Base-by-base conservation (phyloP, 176 grass and related monocot species). In the Raddia guianensis region DNA sequence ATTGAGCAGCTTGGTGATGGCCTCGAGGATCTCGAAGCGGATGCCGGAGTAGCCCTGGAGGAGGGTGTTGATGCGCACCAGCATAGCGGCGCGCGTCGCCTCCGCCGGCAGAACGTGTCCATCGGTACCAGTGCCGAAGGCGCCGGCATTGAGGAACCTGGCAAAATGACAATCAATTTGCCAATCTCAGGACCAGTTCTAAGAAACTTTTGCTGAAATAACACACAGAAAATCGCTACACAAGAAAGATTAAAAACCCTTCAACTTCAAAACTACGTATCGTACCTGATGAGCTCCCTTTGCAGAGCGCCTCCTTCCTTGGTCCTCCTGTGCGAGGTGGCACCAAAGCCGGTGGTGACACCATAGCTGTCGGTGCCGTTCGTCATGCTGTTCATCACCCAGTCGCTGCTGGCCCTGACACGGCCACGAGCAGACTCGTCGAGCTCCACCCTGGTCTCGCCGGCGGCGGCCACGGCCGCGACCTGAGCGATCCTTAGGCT, bases 321-420 rank as follows among this genome's bases (percentile, higher is more conserved):
- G 40, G 95, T 98, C 1, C 95, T 45, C 3, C 95, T 68, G 88
- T 98, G 95, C 2, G 92, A 98, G 7, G 95, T 98, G 62, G 95
- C 95, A 7, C 95, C 95, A 51, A 98, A 98, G 0, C 95, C 95
- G 4, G 95, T 98, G 63, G 95, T 98, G 65, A 98, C 92, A 11
- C 95, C 95, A 76, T 98, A 98, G 87, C 92, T 94, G 77, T 98
- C 95, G 64, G 90, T 98, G 76, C 95, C 95, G 32, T 92, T 90
- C 53, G 66, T 81, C 95, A 98, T 91, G 80, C 92, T 91, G 66
- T 68, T 78, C 86, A 98, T 78, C 35, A 98, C 93, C 95, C 95
- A 98, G 44, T 89, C 88, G 65, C 83, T 94, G 83, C 95, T 98
- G 35, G 84, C 92, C 83, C 88, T 90, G 73, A 98, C 95, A 11